A percentile compares a stretch with the other conserved stretches of the same genome.
Evolutionary conservation across 2,329 filamentous ascomycete genomes (phyloP).

Genomic region (Cercospora zeae-maydis): DNA sequence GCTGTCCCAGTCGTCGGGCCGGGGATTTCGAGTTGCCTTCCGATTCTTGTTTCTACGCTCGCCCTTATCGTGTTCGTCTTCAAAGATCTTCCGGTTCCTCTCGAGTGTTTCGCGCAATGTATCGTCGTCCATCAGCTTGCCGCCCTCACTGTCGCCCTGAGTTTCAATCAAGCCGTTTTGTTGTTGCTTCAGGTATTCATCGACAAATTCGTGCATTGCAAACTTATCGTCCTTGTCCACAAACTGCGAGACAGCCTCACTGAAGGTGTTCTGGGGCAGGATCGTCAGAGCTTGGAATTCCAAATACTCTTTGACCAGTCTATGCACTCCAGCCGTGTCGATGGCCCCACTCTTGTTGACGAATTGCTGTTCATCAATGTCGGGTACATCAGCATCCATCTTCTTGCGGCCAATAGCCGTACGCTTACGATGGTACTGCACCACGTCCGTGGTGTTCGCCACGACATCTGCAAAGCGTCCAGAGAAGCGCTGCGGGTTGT

Average conservation of each 20-base stretch:
- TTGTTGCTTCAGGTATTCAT: constrained; percentile 43
- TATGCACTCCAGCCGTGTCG: constrained; percentile 81
- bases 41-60: constrained; percentile 54
- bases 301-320: constrained; percentile 83
- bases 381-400: constrained; percentile 57
- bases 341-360: constrained; percentile 42
- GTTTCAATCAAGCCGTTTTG: constrained; percentile 49
- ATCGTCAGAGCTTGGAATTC: constrained; percentile 86
- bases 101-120: constrained; percentile 59
- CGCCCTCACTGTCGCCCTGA: constrained; percentile 65
- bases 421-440: constrained; percentile 91
- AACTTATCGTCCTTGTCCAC: constrained; percentile 94
- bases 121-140: constrained; percentile 52
- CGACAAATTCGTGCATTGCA: constrained; percentile 62
- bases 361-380: constrained; percentile 60
- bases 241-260: constrained; percentile 87
- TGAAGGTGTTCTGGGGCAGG: constrained; percentile 85
- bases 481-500: constrained; percentile 94
- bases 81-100: constrained; percentile 53
- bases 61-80: constrained; percentile 68
- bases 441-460: constrained; percentile 89
- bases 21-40: constrained; percentile 52
- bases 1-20: constrained; percentile 80
- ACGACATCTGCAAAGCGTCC: constrained; percentile 88
- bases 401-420: constrained; percentile 49